A percentile compares a stretch with the other conserved stretches of the same genome.
Conservation (phyloP, 2,329 filamentous ascomycete genomes). For the Cladosporium sp. region DNA sequence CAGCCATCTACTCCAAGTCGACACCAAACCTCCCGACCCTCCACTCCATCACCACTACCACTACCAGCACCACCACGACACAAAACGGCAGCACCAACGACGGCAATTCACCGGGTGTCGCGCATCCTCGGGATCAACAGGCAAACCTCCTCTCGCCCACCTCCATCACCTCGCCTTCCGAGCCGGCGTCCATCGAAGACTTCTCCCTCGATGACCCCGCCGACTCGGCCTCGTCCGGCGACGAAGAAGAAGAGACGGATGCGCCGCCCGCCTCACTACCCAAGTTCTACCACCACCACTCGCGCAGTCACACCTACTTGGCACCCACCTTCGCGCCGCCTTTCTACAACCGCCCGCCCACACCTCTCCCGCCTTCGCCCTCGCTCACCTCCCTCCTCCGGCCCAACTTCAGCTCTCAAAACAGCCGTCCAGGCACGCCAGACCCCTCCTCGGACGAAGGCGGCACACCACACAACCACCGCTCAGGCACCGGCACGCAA, state of each 20-base stretch:
- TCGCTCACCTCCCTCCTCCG: slow-evolving; percentile 89
- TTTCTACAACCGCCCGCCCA: slow-evolving; percentile 97
- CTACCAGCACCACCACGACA: background rate
- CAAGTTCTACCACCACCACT: slow-evolving; percentile 45
- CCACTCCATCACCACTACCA: slow-evolving; percentile 34
- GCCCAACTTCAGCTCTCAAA: slow-evolving; percentile 63
- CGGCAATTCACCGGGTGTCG: slow-evolving; percentile 3
- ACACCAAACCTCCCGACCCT: slow-evolving; percentile 51
- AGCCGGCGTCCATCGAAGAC: slow-evolving; percentile 43
- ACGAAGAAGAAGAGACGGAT: slow-evolving; percentile 38
- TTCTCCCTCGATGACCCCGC: slow-evolving; percentile 41
- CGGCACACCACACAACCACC: slow-evolving; percentile 26
- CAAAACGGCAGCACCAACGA: slow-evolving; percentile 24
- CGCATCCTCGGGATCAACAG: slow-evolving; percentile 19
- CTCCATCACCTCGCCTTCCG: slow-evolving; percentile 41
- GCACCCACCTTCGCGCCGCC: slow-evolving; percentile 67
- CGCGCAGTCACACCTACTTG: slow-evolving; percentile 49
- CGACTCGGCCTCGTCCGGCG: slow-evolving; percentile 32
- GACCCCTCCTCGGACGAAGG: slow-evolving; percentile 84
- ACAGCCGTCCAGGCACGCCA: slow-evolving; percentile 88
- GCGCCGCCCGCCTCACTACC: slow-evolving; percentile 20
- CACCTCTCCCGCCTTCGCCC: slow-evolving; percentile 87
- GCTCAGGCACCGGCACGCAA: slow-evolving; percentile 34
- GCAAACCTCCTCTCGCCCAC: slow-evolving; percentile 19
- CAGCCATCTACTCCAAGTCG: slow-evolving; percentile 49